phyloP scores from a whole-genome alignment of 2,329 filamentous ascomycete genomes.

The Ustulina deusta region DNA sequence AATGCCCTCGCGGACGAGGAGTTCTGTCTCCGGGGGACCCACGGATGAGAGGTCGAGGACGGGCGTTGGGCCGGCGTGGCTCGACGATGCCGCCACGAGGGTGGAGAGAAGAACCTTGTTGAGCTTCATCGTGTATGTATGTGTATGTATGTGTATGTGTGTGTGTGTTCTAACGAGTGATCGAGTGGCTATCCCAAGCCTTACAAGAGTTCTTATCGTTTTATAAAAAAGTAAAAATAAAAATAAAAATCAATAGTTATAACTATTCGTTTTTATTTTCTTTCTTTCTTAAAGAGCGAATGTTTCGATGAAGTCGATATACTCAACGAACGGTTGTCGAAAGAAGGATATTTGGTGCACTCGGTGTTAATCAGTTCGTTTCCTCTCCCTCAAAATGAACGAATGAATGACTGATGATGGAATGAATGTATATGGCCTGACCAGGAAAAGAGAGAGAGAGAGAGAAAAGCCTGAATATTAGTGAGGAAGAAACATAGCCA shows the following conservation, averaged over 20 bases:
- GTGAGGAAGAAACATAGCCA: background rate
- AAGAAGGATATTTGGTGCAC: slow-evolving; percentile 5
- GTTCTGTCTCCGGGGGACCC: slow-evolving; percentile 26
- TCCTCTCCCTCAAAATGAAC: background rate
- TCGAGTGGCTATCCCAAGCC: background rate
- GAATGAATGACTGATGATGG: slow-evolving; percentile 14
- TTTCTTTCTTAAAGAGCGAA: slow-evolving; percentile 1
- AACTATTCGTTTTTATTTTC: too few relatives aligned
- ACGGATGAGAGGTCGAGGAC: slow-evolving; percentile 21
- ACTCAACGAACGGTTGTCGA: background rate
- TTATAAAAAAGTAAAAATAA: background rate
- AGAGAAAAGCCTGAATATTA: background rate
- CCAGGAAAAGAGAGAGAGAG: slow-evolving; percentile 9
- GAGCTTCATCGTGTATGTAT: slow-evolving; percentile 18
- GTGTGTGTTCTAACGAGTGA: slow-evolving; percentile 13
- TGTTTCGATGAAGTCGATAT: background rate
- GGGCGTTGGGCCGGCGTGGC: slow-evolving; percentile 27
- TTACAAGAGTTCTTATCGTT: background rate
- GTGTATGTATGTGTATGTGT: background rate
- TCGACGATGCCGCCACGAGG: slow-evolving; percentile 7
- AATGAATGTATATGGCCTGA: background rate
- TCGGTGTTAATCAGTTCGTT: background rate
- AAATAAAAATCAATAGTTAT: too few relatives aligned
- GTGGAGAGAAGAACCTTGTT: slow-evolving; percentile 3
- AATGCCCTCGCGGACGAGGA: slow-evolving; percentile 35